Conservation (phyloP, 371 early-diverging fungal genomes). For the Synchytrium microbalum region DNA sequence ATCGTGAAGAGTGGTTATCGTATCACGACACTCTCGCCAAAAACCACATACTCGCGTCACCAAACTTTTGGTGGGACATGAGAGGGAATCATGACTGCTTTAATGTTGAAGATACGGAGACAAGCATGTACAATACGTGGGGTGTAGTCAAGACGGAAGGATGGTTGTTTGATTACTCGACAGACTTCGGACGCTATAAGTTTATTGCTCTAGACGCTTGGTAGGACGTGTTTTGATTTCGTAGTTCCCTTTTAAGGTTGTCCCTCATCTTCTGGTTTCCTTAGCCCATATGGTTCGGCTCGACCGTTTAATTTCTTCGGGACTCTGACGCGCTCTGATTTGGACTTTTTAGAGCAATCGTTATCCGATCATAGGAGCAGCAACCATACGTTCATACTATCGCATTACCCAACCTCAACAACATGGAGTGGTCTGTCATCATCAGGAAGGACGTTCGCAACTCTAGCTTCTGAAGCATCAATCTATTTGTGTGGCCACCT, state of each 20-base stretch:
- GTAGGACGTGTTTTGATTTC: conserved; percentile 24
- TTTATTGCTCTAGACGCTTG: conserved; percentile 84
- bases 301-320: conserved; percentile 90
- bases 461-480: conserved; percentile 53
- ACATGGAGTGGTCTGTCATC: conserved; percentile 62
- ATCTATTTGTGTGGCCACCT: conserved; percentile 82
- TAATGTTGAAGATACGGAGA: conserved; percentile 7
- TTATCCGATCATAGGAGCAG: conserved; percentile 24
- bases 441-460: conserved; percentile 49
- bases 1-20: conserved; percentile 42
- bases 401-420: conserved; percentile 80
- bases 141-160: not conserved
- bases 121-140: conserved; percentile 1
- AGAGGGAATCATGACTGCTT: conserved; percentile 54
- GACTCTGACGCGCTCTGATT: conserved; percentile 59
- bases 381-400: conserved; percentile 64
- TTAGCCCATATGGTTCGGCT: conserved; percentile 67
- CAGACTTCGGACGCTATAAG: conserved; percentile 61
- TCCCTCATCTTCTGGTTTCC: conserved; percentile 12
- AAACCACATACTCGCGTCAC: conserved; percentile 14
- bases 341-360: conserved; percentile 58
- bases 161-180: conserved; percentile 38
- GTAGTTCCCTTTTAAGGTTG: not conserved
- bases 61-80: conserved; percentile 70
- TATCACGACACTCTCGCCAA: conserved; percentile 54